Base-by-base conservation (phyloP, 257 asterid species). In the Handroanthus guayacan region DNA sequence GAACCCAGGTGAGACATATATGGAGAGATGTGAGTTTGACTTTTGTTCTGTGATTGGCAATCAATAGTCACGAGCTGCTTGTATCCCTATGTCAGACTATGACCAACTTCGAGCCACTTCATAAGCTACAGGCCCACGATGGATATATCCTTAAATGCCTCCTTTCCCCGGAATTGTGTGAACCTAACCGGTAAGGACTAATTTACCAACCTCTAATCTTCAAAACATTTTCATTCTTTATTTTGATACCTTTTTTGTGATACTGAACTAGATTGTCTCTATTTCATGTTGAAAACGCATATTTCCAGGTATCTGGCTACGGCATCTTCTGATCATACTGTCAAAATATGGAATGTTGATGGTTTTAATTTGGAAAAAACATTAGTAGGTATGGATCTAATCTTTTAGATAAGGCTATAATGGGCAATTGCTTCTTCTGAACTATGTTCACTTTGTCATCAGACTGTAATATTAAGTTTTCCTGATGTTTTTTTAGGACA, bases 91-190 rank as follows among this genome's bases (percentile, higher is more conserved):
- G 82, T 89, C 91, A 95, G 99, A 90, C 98, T n/a, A 92, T 93
- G 96, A 91, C 98, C 78, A 89, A 89, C 86, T 95, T 95, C 63
- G 98, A 95, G 90, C 99, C 99, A 68, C 95, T 92, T 75, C 99
- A 95, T 80, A 95, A 91, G 89, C 85, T 95, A 78, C 97, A 88
- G 74, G 98, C 98, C 76, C 99, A 93, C 66, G 97, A 91, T 38
- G 92, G 94, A 54, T 95, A 93, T 75, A 92, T 95, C 76, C 97
- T 95, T 34, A 95, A 95, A 78, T 95, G 99, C 73, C 94, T 93
- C 61, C 98, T 95, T 73, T 95, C 98, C 10, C 99, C 99, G 2
- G 99, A 95, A 76, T 75, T 92, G 74, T 89, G 98, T 65, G 98
- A 95, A 76, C 97, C 99, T 63, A 81, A 92, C 74, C 86, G 97